Evolutionary conservation across 2,329 filamentous ascomycete species (phyloP).

Genomic region (Bretziella fagacearum): DNA sequence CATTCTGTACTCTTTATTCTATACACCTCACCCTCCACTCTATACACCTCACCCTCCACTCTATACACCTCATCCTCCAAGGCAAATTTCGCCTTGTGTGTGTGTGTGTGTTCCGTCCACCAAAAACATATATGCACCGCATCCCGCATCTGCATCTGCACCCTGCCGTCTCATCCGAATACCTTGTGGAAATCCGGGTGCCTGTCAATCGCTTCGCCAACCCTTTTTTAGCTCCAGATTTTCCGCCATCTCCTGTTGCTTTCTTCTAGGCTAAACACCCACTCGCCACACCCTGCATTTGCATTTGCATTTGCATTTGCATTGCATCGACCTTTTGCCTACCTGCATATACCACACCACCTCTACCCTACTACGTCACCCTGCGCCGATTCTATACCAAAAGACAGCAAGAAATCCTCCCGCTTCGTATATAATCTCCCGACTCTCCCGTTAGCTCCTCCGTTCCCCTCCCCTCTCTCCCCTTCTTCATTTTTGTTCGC

Average conservation of each 20-base stretch:
- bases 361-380: background rate
- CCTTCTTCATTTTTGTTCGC: background rate
- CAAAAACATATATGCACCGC: background rate
- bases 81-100: background rate
- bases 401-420: too few relatives aligned
- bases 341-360: background rate
- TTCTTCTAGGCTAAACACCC: too few relatives aligned
- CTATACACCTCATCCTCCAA: background rate
- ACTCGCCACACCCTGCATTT: background rate
- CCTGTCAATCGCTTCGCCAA: constrained; percentile 11
- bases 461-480: background rate
- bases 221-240: background rate
- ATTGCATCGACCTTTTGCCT: background rate
- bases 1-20: background rate
- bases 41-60: background rate
- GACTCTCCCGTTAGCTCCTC: too few relatives aligned
- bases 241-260: too few relatives aligned
- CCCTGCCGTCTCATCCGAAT: background rate
- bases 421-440: too few relatives aligned
- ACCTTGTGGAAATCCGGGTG: constrained; percentile 7
- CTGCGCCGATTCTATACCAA: too few relatives aligned
- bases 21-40: background rate
- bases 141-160: constrained; percentile 2
- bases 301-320: constrained; percentile 1
- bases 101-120: too few relatives aligned